Evolutionary conservation across 177 flowering plant genomes (phyloP), one percentile per base, ranked within the genome.

Genomic region (Telopea speciosissima): DNA sequence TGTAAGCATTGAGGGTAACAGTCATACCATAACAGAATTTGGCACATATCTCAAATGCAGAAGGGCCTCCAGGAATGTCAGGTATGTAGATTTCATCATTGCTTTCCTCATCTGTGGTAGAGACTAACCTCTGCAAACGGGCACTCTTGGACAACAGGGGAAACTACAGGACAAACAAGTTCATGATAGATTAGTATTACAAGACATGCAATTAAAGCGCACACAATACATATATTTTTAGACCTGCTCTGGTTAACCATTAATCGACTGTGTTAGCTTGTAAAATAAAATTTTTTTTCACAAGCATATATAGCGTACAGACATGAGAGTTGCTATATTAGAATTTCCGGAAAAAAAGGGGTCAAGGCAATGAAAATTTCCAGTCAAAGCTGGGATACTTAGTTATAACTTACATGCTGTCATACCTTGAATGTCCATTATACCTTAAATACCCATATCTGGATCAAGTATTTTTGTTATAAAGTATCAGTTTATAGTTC

Each of bases 21-120:
- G 83, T 77, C 87, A 89, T 89, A 25, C 91, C 90, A 72, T 89
- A 89, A 77, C 93, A 89, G 77, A 89, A 89, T 71, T 89, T 89
- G 36, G 86, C 88, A 78, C 93, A 89, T 62, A 85, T 78, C 67
- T 89, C 93, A 68, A 89, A 87, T 21, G 93, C 89, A 66, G 82
- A 66, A 61, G 90, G 74, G 5, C 93, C 93, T 14, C 91, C 93
- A 6, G 93, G 93, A 65, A 89, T 85, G 70, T 89, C 93, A 25
- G 77, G 79, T 26, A 89, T 79, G 70, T 68, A 69, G 60, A 87
- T 68, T 79, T 87, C 90, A 69, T 83, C 85, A 25, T 63, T 71
- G 61, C 71, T 77, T 63, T 83, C 80, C 19, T 80, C 88, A 70
- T 66, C 74, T 33, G 77, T 22, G 16, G 77, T 65, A 42, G 87